Conservation (phyloP, 805 yeast species). For the Ogataea nonfermentans region DNA sequence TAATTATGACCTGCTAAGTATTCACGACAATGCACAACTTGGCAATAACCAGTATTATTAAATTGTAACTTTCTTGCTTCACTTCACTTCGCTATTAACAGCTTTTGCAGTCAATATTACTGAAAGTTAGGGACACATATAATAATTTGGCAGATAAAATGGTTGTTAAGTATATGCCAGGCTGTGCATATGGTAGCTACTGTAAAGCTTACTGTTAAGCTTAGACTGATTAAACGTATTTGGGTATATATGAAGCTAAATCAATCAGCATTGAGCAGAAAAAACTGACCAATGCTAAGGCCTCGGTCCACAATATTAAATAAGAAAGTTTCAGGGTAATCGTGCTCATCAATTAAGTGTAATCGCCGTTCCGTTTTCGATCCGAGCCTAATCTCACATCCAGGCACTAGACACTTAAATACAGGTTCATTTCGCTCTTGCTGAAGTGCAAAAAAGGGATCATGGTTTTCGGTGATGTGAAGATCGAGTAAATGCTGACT, state of each 20-base stretch:
- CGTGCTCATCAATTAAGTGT: constrained; percentile 52
- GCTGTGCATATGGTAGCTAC: too few species aligned
- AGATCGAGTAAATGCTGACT: constrained; percentile 40
- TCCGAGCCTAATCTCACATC: constrained; percentile 41
- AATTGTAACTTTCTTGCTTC: not conserved
- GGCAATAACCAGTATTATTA: too few species aligned
- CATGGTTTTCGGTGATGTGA: constrained; percentile 54
- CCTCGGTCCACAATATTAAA: constrained; percentile 33
- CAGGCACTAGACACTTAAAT: constrained; percentile 42
- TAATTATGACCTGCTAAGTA: too few species aligned
- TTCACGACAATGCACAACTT: not conserved
- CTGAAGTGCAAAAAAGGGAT: constrained; percentile 41
- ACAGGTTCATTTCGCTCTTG: constrained; percentile 39
- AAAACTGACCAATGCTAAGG: constrained; percentile 3
- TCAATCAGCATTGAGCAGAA: not conserved
- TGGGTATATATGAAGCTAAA: not conserved
- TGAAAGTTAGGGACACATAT: constrained; percentile 1
- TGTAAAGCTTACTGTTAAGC: too few species aligned
- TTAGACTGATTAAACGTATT: too few species aligned
- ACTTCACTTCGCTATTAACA: not conserved
- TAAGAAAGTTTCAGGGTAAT: constrained; percentile 40
- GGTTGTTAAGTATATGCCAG: too few species aligned
- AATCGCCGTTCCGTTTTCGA: constrained; percentile 40
- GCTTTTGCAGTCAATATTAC: constrained; percentile 9
- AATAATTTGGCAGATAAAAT: not conserved